These are phyloP conservation scores for Pilaira anomala DNA, from an alignment of 192 early-diverging fungal genomes.

Conservation along the genomic window DNA sequence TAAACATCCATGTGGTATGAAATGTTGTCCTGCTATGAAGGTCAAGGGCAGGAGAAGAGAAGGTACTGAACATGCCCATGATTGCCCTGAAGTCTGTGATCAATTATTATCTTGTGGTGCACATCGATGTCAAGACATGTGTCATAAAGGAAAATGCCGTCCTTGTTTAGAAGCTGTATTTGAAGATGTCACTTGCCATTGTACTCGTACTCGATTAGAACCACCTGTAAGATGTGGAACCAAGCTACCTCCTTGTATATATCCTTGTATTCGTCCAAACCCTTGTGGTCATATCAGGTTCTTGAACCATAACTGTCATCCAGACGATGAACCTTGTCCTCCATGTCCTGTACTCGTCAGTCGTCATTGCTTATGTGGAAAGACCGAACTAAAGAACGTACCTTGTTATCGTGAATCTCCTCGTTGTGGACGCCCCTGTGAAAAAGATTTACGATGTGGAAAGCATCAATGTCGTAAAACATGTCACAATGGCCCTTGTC, in stretches of 20 bases:
- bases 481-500: conserved; percentile 80
- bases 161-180: conserved; percentile 77
- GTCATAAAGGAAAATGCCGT: conserved; percentile 76
- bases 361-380: conserved; percentile 76
- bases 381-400: conserved; percentile 69
- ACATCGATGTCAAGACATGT: conserved; percentile 72
- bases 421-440: conserved; percentile 73
- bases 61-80: conserved; percentile 40
- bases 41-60: conserved; percentile 29
- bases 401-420: conserved; percentile 76
- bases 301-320: conserved; percentile 81
- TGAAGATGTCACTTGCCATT: conserved; percentile 82
- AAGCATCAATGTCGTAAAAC: conserved; percentile 77
- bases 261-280: conserved; percentile 65
- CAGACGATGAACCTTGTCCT: conserved; percentile 81
- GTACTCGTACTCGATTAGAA: conserved; percentile 74
- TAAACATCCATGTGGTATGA: conserved; percentile 63
- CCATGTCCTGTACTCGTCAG: conserved; percentile 84
- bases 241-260: conserved; percentile 66
- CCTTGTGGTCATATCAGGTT: conserved; percentile 78
- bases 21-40: conserved; percentile 60
- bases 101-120: conserved; percentile 74
- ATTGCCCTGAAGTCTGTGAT: conserved; percentile 68
- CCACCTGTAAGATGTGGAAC: conserved; percentile 89
- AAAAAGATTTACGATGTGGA: conserved; percentile 54